Conservation (phyloP, 1,284 basidiomycete species). For the Ustilago loliicola region DNA sequence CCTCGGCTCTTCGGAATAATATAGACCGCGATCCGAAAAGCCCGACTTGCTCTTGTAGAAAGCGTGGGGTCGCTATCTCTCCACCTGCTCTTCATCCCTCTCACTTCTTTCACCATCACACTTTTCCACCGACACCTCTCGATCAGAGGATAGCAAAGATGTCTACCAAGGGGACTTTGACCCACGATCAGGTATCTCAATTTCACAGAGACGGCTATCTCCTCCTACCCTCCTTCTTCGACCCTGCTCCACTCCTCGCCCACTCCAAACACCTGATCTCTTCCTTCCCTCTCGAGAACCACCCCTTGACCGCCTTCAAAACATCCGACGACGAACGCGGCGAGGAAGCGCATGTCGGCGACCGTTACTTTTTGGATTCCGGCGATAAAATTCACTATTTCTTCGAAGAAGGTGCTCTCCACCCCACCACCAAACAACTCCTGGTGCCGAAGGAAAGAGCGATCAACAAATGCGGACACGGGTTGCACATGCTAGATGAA, state of each 20-base stretch:
- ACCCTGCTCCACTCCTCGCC: conserved; percentile 77
- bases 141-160: neutral
- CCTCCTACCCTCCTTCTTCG: conserved; percentile 81
- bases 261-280: conserved; percentile 79
- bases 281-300: conserved; percentile 81
- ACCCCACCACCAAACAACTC: conserved; percentile 50
- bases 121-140: neutral
- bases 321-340: conserved; percentile 73
- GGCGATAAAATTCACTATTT: conserved; percentile 86
- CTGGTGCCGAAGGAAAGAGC: conserved; percentile 33
- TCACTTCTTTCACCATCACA: neutral
- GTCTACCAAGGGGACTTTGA: conserved; percentile 31
- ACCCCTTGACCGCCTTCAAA: conserved; percentile 91
- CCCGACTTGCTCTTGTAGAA: neutral
- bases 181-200: conserved; percentile 42
- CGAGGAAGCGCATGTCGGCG: conserved; percentile 73
- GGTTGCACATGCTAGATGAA: conserved; percentile 85
- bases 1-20: conserved; percentile 18
- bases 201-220: conserved; percentile 77
- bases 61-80: neutral
- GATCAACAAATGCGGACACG: conserved; percentile 64
- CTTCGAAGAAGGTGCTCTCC: conserved; percentile 82
- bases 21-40: conserved; percentile 17
- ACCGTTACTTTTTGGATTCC: conserved; percentile 90
- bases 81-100: neutral